Conservation (phyloP, 257 asterid species). For the Orobanche coerulescens region DNA sequence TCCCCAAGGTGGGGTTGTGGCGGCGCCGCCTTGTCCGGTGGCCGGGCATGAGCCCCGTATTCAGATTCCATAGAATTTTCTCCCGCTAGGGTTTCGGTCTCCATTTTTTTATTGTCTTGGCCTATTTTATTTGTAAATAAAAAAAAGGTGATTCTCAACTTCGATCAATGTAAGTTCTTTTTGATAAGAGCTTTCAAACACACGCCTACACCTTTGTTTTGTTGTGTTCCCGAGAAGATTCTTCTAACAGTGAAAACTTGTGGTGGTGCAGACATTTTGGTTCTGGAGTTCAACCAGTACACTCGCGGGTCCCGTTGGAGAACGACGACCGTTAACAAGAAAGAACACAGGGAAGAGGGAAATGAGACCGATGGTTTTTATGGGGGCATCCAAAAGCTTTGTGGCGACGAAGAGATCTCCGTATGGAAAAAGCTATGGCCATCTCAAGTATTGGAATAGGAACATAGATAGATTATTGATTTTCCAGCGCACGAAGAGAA, state of each 20-base stretch:
- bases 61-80: no score
- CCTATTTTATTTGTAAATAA: background rate
- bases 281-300: conserved; percentile 81
- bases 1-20: no score
- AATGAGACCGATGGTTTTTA: conserved; percentile 74
- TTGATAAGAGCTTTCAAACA: no score
- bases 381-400: conserved; percentile 65
- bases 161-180: no score
- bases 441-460: conserved; percentile 47
- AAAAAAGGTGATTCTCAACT: background rate
- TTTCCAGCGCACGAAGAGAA: no score
- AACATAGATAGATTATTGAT: no score
- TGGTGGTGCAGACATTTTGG: conserved; percentile 47
- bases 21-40: no score
- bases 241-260: background rate
- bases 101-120: no score
- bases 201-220: no score
- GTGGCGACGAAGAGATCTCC: conserved; percentile 44
- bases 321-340: conserved; percentile 43
- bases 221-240: no score
- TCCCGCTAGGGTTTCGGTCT: no score
- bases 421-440: conserved; percentile 74
- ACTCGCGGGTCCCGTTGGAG: conserved; percentile 81
- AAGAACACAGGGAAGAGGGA: conserved; percentile 71
- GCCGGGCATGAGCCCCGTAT: no score